Conservation (phyloP, 768 basidiomycete genomes). For the Kwoniella sp. region DNA sequence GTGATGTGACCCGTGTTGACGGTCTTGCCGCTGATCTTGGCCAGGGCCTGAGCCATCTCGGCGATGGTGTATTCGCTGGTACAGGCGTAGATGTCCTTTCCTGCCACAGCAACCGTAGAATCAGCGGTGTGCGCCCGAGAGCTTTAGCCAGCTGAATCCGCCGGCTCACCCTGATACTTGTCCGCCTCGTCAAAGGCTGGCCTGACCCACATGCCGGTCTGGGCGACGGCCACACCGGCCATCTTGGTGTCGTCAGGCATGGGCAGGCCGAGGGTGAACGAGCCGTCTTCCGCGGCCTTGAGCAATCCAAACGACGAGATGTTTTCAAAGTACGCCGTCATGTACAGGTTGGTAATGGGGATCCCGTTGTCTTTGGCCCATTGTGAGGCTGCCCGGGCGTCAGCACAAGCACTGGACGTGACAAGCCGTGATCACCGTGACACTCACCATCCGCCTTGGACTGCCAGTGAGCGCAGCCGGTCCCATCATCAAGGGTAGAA, state of each 20-base stretch:
- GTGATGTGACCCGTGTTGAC: conserved; percentile 12
- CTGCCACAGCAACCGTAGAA: neutral
- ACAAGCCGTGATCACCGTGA: neutral
- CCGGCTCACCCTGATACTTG: conserved; percentile 13
- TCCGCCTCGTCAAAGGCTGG: conserved; percentile 7
- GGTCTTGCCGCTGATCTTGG: conserved; percentile 8
- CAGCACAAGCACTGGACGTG: neutral
- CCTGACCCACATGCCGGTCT: conserved; percentile 19
- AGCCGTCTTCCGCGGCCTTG: neutral
- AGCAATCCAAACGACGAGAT: conserved; percentile 6
- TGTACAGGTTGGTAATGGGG: conserved; percentile 12
- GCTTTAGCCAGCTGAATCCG: neutral
- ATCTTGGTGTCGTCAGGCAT: conserved; percentile 11
- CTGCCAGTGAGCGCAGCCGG: conserved; percentile 6
- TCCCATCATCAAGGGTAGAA: conserved; percentile 22
- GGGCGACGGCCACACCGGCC: conserved; percentile 13
- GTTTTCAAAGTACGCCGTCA: conserved; percentile 15
- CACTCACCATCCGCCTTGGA: conserved; percentile 18
- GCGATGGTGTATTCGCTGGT: conserved; percentile 1
- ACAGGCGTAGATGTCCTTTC: conserved; percentile 17
- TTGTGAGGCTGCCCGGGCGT: conserved; percentile 1
- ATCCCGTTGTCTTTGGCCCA: conserved; percentile 7
- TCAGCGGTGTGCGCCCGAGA: neutral
- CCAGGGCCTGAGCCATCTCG: conserved; percentile 14
- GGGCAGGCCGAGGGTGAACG: neutral